phyloP scores from a whole-genome alignment of 2,329 filamentous ascomycete species.

The Colletotrichum echinochloae region DNA sequence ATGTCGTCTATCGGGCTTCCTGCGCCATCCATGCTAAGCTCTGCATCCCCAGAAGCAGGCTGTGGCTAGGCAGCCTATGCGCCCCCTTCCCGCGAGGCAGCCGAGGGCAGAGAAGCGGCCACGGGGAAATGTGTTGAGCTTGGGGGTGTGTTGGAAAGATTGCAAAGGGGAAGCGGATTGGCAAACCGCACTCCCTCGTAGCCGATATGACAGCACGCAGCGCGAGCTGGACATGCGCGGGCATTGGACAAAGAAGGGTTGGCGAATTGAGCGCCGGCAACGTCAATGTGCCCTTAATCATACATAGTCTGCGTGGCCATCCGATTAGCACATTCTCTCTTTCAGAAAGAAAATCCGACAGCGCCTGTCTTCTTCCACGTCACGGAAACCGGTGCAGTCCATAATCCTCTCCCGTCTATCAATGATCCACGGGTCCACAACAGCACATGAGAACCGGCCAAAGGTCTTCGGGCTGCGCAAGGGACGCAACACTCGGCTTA shows the following conservation, averaged over 20 bases:
- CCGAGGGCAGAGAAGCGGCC: neutral
- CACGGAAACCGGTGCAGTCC: neutral
- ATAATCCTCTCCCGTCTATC: neutral
- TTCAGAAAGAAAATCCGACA: neutral
- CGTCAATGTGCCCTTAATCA: neutral
- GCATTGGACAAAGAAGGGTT: neutral
- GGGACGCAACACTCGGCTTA: neutral
- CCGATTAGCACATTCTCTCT: neutral
- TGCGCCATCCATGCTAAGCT: neutral
- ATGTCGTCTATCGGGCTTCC: neutral
- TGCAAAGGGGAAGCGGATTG: neutral
- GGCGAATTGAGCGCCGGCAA: neutral
- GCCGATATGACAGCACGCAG: neutral
- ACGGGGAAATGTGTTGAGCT: neutral
- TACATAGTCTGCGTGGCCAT: no score
- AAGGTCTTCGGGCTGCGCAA: neutral
- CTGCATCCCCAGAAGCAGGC: slow-evolving; percentile 2
- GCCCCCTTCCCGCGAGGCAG: neutral
- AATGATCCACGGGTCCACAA: neutral
- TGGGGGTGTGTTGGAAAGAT: neutral
- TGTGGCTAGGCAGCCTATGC: neutral
- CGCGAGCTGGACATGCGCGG: neutral
- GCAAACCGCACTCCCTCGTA: neutral
- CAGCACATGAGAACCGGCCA: neutral
- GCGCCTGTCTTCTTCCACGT: neutral